Evolutionary conservation across 108 stramenopile species (phyloP), one percentile per base, ranked within the genome.

Genomic region (Skeletonema grethae): DNA sequence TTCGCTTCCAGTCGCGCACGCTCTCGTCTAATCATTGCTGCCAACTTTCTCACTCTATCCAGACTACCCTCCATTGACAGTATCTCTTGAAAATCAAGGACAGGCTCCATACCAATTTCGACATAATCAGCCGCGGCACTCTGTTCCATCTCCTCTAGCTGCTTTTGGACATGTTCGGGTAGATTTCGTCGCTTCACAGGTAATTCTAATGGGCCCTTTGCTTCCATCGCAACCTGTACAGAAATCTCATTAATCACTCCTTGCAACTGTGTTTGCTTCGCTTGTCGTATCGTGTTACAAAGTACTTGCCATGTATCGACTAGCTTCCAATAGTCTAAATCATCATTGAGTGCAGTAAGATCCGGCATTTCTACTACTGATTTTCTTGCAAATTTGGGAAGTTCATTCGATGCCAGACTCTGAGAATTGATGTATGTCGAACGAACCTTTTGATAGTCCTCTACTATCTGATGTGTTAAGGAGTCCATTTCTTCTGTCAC

Each of bases 291-390:
- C 0, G 91, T 92, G 45, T 87, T 83, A 61, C 87, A 89, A 0
- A 90, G 60, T 29, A 77, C 84, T 73, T 92, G 91, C 89, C 91
- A 92, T 11, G 75, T 76, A 56, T 92, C 85, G 16, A 85, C 83
- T 12, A 80, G 10, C 13, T 70, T 55, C 91, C 91, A 92, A 59
- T 89, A 78, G 22, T 61, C 72, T 4, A 12, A 10, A 72, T 68
- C 64, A 34, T 84, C 38, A 15, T 57, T n/a, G 22, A 77, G 28
- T 32, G 18, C 58, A 2, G 53, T 43, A 11, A 70, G 75, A 4
- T 64, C 41, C 35, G 77, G 56, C 29, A 82, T 20, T 46, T 77
- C 59, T 20, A 50, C 18, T 7, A 83, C 66, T 11, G 77, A 73
- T 13, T 59, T 62, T n/a, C 74, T 20, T 5, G 85, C 81, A 50